Evolutionary conservation across 805 yeast genomes (phyloP), one percentile per base, ranked within the genome.

Genomic region (Novakomyces olei): DNA sequence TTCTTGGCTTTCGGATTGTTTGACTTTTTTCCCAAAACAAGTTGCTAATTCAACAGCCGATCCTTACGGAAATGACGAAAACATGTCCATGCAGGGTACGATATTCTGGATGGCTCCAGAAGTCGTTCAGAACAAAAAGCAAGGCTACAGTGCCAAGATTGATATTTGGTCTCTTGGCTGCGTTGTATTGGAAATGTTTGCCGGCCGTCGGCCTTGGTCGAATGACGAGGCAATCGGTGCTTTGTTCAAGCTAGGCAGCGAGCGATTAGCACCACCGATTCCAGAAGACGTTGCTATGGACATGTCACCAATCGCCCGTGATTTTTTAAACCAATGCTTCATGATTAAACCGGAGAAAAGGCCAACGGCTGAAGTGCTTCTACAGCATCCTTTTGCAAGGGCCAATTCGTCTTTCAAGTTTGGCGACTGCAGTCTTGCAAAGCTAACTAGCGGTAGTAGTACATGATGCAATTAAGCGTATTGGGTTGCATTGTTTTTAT

Each of bases 81-180:
- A 80, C 35, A 78, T 83, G 92, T 83, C 95, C 8, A 29, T 79
- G 92, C 93, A 91, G 53, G 99, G 99, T 16, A 83, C 98, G 0
- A 80, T 91, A 1, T 88, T 83, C 51, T 88, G 98, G 98, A 88
- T 88, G 98, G 99, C 99, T 1, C 99, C 99, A 0, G 99, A 88
- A 48, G 93, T 91, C 41, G 81, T 88, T 32, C 73, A 69, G 39
- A 67, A 69, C 42, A 65, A 65, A 42, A 72, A 72, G 41, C 88
- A 75, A 48, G 98, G 98, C 1, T 88, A 88, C 50, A 79, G 92
- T 57, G 98, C 98, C 15, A 88, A 88, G 53, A 81, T 88, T 16
- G 99, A 88, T 53, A 83, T 88, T 26, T 88, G 99, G 99, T 83
- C 96, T 1, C 53, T 85, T 16, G 99, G 99, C 1, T 88, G 99